Percentiles rank a stretch among this genome's conserved stretches.
Conservation (phyloP, 768 basidiomycete genomes). For the Gloeopeniophorella convolvens region DNA sequence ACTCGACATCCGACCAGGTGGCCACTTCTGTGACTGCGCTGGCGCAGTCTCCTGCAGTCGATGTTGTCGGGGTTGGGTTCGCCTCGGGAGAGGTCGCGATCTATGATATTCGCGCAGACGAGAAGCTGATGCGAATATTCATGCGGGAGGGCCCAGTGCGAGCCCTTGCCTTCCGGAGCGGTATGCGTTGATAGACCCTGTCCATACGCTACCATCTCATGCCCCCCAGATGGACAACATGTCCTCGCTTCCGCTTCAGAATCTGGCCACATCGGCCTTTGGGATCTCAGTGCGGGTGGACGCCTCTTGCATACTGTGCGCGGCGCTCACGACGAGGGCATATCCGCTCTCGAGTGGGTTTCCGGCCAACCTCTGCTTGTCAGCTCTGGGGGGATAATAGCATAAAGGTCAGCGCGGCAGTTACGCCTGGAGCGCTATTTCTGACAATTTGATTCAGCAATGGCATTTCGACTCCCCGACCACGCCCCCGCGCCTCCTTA, state of each 20-base stretch:
- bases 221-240: conserved; percentile 68
- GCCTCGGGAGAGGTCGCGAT: conserved; percentile 82
- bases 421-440: neutral
- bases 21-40: conserved; percentile 62
- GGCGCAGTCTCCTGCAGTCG: conserved; percentile 90
- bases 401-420: conserved; percentile 60
- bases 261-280: conserved; percentile 82
- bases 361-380: conserved; percentile 88
- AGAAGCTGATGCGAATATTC: conserved; percentile 79
- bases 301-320: conserved; percentile 77
- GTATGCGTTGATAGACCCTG: conserved; percentile 33
- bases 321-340: conserved; percentile 83
- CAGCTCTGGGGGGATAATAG: conserved; percentile 90
- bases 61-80: conserved; percentile 92
- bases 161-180: conserved; percentile 79
- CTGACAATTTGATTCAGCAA: conserved; percentile 52
- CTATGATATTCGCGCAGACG: conserved; percentile 87
- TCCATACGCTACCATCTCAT: neutral
- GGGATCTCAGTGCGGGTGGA: conserved; percentile 85
- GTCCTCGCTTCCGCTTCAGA: conserved; percentile 85
- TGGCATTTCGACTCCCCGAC: conserved; percentile 95
- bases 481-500: conserved; percentile 77
- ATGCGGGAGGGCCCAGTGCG: conserved; percentile 83
- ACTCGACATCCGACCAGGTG: conserved; percentile 28
- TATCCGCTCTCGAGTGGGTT: conserved; percentile 85